Conservation (phyloP, 768 basidiomycete genomes). For the Atractiella rhizophila region DNA sequence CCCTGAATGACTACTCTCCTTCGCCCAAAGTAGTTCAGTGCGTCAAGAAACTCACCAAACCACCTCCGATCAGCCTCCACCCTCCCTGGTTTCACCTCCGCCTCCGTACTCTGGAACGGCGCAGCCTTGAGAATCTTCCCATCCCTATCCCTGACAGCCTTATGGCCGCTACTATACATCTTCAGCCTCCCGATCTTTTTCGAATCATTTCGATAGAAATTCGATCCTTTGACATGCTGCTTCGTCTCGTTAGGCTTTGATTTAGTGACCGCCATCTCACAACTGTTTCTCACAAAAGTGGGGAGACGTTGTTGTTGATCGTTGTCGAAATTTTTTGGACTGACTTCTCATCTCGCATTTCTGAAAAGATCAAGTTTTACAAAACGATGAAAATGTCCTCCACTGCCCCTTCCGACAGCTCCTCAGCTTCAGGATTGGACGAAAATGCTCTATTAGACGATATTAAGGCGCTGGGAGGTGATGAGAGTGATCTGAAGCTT, state of each 20-base stretch:
- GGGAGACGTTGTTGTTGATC: too few relatives aligned
- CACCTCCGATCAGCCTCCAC: slow-evolving; percentile 87
- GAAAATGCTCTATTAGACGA: not conserved
- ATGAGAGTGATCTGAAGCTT: not conserved
- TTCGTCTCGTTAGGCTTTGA: too few relatives aligned
- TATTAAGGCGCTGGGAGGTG: not conserved
- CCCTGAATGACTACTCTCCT: too few relatives aligned
- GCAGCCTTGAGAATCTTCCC: slow-evolving; percentile 85
- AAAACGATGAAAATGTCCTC: too few relatives aligned
- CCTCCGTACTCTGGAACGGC: slow-evolving; percentile 85
- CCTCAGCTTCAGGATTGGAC: too few relatives aligned
- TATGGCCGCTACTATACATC: slow-evolving; percentile 52
- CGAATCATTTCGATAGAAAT: slow-evolving; percentile 82
- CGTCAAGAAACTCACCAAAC: slow-evolving; percentile 45
- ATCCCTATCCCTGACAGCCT: slow-evolving; percentile 65
- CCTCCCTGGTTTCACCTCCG: slow-evolving; percentile 62
- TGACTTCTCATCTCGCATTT: too few relatives aligned
- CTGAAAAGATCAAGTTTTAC: too few relatives aligned
- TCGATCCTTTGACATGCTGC: slow-evolving; percentile 27
- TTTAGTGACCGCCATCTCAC: too few relatives aligned
- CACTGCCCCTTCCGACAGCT: too few relatives aligned
- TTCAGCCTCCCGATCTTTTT: slow-evolving; percentile 62
- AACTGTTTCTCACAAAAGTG: too few relatives aligned
- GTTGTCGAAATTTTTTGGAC: too few relatives aligned
- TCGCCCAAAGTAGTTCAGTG: not conserved